Conservation (phyloP, 73 alveolate species). For the Paramecium sexaurelia region DNA sequence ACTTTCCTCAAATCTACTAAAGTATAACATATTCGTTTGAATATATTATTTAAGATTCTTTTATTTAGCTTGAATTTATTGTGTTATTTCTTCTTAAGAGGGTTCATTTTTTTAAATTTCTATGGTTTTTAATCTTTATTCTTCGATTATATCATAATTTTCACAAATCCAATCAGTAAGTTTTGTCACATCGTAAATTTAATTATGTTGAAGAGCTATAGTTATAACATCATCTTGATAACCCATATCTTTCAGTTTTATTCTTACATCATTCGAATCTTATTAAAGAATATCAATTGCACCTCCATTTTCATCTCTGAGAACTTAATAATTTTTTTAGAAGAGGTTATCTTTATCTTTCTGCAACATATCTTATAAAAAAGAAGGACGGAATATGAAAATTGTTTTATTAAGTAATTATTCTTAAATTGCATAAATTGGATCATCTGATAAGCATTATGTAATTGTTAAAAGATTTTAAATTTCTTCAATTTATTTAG, state of each 20-base stretch:
- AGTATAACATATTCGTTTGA: neutral
- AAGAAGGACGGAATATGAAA: neutral
- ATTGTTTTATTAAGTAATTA: neutral
- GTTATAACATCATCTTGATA: neutral
- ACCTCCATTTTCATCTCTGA: neutral
- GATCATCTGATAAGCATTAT: neutral
- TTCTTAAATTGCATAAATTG: neutral
- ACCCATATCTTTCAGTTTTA: neutral
- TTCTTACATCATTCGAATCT: neutral
- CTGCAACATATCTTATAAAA: neutral
- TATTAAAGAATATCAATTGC: neutral
- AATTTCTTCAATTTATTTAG: neutral
- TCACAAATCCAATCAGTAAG: neutral
- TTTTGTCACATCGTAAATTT: neutral
- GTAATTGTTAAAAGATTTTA: neutral
- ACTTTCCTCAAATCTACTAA: constrained; percentile 8
- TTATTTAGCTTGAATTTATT: neutral
- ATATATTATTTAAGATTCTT: neutral
- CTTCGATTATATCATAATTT: neutral
- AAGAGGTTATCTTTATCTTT: neutral
- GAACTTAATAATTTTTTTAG: neutral
- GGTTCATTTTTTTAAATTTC: neutral
- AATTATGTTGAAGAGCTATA: neutral
- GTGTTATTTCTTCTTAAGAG: neutral
- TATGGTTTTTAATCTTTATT: neutral